These are phyloP conservation scores for Lunularia cruciata DNA, from an alignment of 225 moss, liverwort and hornwort genomes.

Conservation along the genomic window DNA sequence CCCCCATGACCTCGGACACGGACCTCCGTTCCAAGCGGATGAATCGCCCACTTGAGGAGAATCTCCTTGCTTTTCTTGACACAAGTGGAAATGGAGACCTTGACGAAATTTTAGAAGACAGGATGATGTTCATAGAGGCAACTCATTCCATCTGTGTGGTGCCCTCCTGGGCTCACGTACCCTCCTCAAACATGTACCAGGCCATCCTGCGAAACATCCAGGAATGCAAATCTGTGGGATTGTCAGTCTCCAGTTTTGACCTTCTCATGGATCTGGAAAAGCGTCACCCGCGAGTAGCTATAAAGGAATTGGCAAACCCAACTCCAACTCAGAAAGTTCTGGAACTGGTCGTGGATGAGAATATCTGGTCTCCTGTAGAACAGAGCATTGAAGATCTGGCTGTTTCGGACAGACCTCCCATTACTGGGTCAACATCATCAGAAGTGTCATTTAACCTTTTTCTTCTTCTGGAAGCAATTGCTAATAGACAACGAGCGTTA, in stretches of 20 bases:
- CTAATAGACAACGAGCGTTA: background rate
- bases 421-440: background rate
- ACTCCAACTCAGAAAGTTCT: background rate
- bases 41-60: constrained; percentile 16
- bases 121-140: constrained; percentile 37
- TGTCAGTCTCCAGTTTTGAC: constrained; percentile 27
- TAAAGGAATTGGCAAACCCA: background rate
- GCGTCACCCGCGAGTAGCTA: constrained; percentile 36
- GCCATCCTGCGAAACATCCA: constrained; percentile 22
- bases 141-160: constrained; percentile 27
- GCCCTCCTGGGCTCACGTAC: constrained; percentile 26
- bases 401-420: background rate
- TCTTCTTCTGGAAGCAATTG: background rate
- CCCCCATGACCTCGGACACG: background rate
- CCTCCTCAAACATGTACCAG: constrained; percentile 28
- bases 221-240: constrained; percentile 23
- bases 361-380: constrained; percentile 43
- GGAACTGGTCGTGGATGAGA: constrained; percentile 11
- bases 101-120: constrained; percentile 15
- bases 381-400: background rate
- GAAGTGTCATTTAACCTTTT: constrained; percentile 21
- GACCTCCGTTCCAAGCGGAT: background rate
- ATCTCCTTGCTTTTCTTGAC: constrained; percentile 13
- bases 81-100: background rate
- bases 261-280: constrained; percentile 35